These are phyloP conservation scores for Amanita inopinata DNA, from an alignment of 768 basidiomycete genomes.

Conservation along the genomic window DNA sequence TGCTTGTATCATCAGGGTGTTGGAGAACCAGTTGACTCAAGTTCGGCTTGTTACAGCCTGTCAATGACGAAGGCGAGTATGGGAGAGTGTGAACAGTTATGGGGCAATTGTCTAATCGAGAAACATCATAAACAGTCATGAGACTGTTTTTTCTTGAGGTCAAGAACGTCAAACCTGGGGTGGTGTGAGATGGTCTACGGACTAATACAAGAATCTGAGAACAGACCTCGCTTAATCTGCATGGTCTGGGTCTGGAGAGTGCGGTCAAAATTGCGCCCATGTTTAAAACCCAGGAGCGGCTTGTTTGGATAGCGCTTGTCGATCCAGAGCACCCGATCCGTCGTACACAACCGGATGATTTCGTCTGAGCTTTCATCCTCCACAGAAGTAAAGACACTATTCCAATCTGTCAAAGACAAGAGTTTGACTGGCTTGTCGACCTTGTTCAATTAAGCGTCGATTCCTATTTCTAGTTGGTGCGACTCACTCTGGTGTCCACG, in stretches of 20 bases:
- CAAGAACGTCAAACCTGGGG: conserved; percentile 44
- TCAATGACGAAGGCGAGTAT: conserved; percentile 28
- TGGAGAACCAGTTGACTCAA: conserved; percentile 26
- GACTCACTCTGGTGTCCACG: conserved; percentile 50
- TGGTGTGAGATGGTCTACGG: background rate
- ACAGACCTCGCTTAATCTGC: conserved; percentile 22
- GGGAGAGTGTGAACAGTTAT: conserved; percentile 37
- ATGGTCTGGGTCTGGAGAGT: conserved; percentile 38
- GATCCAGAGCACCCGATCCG: conserved; percentile 57
- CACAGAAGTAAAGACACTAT: conserved; percentile 43
- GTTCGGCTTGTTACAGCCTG: conserved; percentile 16
- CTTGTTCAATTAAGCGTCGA: conserved; percentile 17
- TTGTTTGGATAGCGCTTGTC: conserved; percentile 49
- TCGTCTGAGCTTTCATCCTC: conserved; percentile 33
- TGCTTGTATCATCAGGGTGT: conserved; percentile 17
- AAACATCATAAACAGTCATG: conserved; percentile 57
- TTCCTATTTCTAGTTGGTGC: background rate
- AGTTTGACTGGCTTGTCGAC: conserved; percentile 20
- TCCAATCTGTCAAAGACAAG: conserved; percentile 23
- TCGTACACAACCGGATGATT: conserved; percentile 48
- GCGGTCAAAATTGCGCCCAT: conserved; percentile 51
- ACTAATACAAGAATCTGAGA: conserved; percentile 12
- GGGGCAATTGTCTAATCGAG: conserved; percentile 27
- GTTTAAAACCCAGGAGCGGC: conserved; percentile 53
- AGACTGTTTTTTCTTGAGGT: conserved; percentile 51